These are phyloP conservation scores for Eucalyptus regnans DNA, from an alignment of 345 rosid species.

Conservation along the genomic window DNA sequence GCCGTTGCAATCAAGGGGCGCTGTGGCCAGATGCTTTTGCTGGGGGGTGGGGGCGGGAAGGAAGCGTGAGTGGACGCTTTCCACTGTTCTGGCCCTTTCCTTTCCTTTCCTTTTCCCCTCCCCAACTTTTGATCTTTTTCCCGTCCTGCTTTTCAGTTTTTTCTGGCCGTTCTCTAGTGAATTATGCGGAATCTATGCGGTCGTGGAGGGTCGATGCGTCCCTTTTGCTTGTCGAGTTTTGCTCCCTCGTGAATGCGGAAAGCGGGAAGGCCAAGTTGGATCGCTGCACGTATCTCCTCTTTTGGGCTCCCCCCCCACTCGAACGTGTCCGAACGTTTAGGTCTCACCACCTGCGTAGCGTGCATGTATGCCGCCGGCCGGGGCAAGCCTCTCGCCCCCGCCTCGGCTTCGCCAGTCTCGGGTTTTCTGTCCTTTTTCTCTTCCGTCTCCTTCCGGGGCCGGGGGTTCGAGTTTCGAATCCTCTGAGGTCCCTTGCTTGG, in stretches of 20 bases:
- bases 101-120: background rate
- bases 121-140: background rate
- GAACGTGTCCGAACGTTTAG: background rate
- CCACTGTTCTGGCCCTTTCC: background rate
- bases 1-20: background rate
- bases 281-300: background rate
- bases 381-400: background rate
- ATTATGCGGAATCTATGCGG: background rate
- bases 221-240: background rate
- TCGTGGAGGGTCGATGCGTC: background rate
- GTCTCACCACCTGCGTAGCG: fast-evolving
- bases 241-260: background rate
- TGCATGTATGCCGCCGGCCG: background rate
- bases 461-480: background rate
- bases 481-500: background rate
- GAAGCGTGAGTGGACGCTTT: background rate
- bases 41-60: background rate
- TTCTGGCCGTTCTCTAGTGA: background rate
- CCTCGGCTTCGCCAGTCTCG: background rate
- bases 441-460: background rate
- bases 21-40: background rate
- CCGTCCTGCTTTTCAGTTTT: background rate
- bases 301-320: background rate
- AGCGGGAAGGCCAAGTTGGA: background rate
- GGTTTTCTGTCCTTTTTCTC: background rate